A percentile compares a stretch with the other conserved stretches of the same genome.
These are phyloP conservation scores for Debaryomyces sp. DNA, from an alignment of 1,139 yeast genomes.

Conservation along the genomic window DNA sequence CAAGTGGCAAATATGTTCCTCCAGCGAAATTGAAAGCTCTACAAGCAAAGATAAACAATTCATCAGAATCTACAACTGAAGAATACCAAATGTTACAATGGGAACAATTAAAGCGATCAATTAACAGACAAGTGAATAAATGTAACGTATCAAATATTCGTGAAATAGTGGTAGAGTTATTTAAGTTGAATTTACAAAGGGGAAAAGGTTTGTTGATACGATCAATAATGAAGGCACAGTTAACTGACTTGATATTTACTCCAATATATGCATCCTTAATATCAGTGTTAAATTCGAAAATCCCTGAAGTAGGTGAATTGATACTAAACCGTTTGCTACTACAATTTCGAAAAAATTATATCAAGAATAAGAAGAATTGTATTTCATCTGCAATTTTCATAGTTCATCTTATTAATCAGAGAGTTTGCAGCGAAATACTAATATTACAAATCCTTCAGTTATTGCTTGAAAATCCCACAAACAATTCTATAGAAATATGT, in stretches of 20 bases:
- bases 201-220: slow-evolving; percentile 65
- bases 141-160: slow-evolving; percentile 52
- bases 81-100: slow-evolving; percentile 52
- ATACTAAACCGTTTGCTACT: slow-evolving; percentile 56
- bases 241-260: slow-evolving; percentile 40
- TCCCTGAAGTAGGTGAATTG: slow-evolving; percentile 71
- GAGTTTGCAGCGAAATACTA: slow-evolving; percentile 65
- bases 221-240: slow-evolving; percentile 59
- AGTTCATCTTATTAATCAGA: slow-evolving; percentile 66
- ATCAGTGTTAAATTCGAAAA: slow-evolving; percentile 63
- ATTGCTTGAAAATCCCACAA: slow-evolving; percentile 55
- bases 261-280: slow-evolving; percentile 60
- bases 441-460: slow-evolving; percentile 65
- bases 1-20: slow-evolving; percentile 54
- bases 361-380: slow-evolving; percentile 45
- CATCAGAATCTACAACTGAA: slow-evolving; percentile 7
- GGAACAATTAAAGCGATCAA: slow-evolving; percentile 51
- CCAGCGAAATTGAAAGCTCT: slow-evolving; percentile 51
- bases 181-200: slow-evolving; percentile 55
- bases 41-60: slow-evolving; percentile 1
- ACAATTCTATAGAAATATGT: slow-evolving; percentile 38
- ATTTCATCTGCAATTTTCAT: slow-evolving; percentile 51
- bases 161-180: slow-evolving; percentile 48
- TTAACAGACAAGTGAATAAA: slow-evolving; percentile 51
- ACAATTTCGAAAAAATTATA: slow-evolving; percentile 60